phyloP scores from a whole-genome alignment of 371 early-diverging fungal genomes.

The Actinomortierella wolfii region DNA sequence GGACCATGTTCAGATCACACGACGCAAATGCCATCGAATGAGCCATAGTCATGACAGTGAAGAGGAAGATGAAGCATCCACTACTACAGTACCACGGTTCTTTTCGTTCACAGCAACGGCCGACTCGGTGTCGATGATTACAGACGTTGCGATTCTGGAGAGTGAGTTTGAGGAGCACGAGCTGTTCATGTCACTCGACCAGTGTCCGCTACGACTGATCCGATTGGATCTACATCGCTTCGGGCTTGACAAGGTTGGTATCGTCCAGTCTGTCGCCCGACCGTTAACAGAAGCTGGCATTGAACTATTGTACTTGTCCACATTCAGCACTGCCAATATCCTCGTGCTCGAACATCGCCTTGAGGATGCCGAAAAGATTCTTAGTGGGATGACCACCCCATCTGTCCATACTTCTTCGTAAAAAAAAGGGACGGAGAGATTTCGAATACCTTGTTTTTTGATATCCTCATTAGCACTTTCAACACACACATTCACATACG shows the following conservation, averaged over 20 bases:
- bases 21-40: no score
- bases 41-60: no score
- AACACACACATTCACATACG: no score
- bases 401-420: no score
- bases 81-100: constrained; percentile 49
- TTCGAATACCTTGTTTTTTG: no score
- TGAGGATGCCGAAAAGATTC: constrained; percentile 33
- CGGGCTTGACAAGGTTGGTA: constrained; percentile 72
- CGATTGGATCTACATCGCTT: constrained; percentile 73
- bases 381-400: constrained; percentile 12
- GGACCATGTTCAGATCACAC: constrained; percentile 46
- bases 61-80: neutral
- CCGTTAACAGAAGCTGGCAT: constrained; percentile 67
- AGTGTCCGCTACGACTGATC: constrained; percentile 65
- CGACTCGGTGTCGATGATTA: constrained; percentile 75
- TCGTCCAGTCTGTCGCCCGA: constrained; percentile 76
- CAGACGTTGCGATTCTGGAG: constrained; percentile 62
- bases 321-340: constrained; percentile 74
- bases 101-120: constrained; percentile 76
- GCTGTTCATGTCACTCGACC: constrained; percentile 60
- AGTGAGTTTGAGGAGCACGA: constrained; percentile 61
- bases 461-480: no score
- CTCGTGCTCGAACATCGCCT: constrained; percentile 55
- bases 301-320: constrained; percentile 73
- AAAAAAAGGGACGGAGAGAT: no score